These are phyloP conservation scores for Aspergillus cejpii DNA, from an alignment of 2,329 filamentous ascomycete species.

Conservation along the genomic window DNA sequence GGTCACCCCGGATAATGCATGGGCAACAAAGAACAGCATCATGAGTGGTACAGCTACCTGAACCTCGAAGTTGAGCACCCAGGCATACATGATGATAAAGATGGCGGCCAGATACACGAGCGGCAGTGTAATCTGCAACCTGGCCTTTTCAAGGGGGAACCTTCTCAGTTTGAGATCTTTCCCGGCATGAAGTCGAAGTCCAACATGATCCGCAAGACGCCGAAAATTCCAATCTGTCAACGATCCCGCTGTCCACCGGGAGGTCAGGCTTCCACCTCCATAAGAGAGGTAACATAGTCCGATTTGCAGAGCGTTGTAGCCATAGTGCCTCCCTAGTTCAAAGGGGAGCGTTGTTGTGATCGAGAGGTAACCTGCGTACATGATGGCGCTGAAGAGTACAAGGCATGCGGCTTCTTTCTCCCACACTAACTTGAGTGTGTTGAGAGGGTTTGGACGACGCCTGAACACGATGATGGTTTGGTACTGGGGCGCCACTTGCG, in stretches of 20 bases:
- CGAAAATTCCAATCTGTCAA: constrained; percentile 10
- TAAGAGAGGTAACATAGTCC: constrained; percentile 22
- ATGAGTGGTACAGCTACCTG: constrained; percentile 14
- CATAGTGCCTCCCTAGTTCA: constrained; percentile 27
- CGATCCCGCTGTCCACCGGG: constrained; percentile 15
- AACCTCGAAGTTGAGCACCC: constrained; percentile 9
- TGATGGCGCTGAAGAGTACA: constrained; percentile 28
- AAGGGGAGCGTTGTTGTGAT: constrained; percentile 33
- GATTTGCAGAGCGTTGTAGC: constrained; percentile 19
- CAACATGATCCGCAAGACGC: constrained; percentile 3
- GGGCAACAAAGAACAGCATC: constrained; percentile 18
- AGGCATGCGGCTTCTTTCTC: constrained; percentile 31
- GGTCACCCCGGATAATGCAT: constrained; percentile 5
- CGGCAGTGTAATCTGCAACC: constrained; percentile 5
- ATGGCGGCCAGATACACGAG: background rate
- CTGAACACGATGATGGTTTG: constrained; percentile 1
- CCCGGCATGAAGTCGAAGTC: constrained; percentile 4
- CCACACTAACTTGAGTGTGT: constrained; percentile 1
- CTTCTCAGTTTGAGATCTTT: constrained; percentile 6
- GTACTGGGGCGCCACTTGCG: background rate
- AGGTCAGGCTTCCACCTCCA: constrained; percentile 20
- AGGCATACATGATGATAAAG: constrained; percentile 9
- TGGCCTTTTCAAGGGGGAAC: constrained; percentile 10
- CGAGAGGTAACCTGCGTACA: constrained; percentile 30
- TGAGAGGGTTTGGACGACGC: background rate